These are phyloP conservation scores for Aquilaria sinensis DNA, from an alignment of 345 rosid genomes.

Conservation along the genomic window DNA sequence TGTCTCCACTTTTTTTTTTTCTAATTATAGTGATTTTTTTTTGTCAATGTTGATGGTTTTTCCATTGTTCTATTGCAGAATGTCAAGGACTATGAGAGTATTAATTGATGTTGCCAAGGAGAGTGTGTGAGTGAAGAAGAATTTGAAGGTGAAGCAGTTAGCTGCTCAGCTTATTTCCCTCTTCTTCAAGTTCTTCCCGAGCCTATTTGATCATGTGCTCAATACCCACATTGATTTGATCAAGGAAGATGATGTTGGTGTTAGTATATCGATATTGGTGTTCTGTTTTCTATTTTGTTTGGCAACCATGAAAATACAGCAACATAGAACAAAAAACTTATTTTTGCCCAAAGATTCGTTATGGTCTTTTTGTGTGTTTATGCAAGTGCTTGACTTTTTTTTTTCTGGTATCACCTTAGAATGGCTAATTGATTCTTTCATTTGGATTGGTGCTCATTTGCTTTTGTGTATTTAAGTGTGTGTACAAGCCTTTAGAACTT, in stretches of 20 bases:
- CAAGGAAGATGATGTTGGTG: slow-evolving; percentile 92
- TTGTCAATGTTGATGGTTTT: background rate
- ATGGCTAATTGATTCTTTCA: too few relatives aligned
- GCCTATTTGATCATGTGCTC: slow-evolving; percentile 54
- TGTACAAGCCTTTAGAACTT: slow-evolving; percentile 53
- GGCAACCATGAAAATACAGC: background rate
- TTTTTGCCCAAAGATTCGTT: too few relatives aligned
- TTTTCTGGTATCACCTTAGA: too few relatives aligned
- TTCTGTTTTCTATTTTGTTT: background rate
- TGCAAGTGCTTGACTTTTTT: too few relatives aligned
- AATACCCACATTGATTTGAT: slow-evolving; percentile 81
- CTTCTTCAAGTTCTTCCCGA: slow-evolving; percentile 94
- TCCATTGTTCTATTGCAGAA: slow-evolving; percentile 30
- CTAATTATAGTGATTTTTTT: background rate
- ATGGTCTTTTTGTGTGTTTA: too few relatives aligned
- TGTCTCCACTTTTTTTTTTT: slow-evolving; percentile 3
- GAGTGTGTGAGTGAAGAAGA: slow-evolving; percentile 74
- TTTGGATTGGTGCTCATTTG: too few relatives aligned
- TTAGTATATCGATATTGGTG: slow-evolving; percentile 20
- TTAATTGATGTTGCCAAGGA: slow-evolving; percentile 64
- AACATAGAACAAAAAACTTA: background rate
- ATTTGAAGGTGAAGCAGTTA: slow-evolving; percentile 72
- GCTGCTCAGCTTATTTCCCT: slow-evolving; percentile 98
- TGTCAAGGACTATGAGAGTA: slow-evolving; percentile 83
- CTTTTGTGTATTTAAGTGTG: slow-evolving; percentile 53